These are phyloP conservation scores for Phalaenopsis aphrodite DNA, from an alignment of 106 monocot species.

Conservation along the genomic window DNA sequence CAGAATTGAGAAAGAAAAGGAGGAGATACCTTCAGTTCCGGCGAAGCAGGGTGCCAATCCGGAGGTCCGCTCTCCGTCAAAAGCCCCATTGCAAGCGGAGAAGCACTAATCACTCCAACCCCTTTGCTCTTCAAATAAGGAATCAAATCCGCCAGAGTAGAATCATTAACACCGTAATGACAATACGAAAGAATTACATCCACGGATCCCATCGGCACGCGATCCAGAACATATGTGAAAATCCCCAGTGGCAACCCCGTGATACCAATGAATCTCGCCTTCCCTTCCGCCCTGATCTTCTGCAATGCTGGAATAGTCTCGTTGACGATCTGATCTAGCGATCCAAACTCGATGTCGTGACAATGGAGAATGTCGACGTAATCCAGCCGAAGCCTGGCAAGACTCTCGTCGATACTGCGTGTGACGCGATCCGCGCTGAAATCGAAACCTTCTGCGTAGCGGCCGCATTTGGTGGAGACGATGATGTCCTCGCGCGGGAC, in stretches of 20 bases:
- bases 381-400: conserved; percentile 54
- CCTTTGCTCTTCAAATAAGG: conserved; percentile 83
- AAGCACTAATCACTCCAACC: conserved; percentile 74
- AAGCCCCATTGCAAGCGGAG: conserved; percentile 82
- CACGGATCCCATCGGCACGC: conserved; percentile 53
- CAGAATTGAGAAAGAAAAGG: background rate
- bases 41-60: conserved; percentile 75
- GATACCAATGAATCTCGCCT: conserved; percentile 71
- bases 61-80: conserved; percentile 80
- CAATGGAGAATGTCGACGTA: conserved; percentile 94
- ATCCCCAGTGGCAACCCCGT: conserved; percentile 62
- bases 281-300: conserved; percentile 57
- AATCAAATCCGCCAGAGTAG: conserved; percentile 48
- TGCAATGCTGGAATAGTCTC: conserved; percentile 89
- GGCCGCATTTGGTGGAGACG: conserved; percentile 81
- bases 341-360: conserved; percentile 88
- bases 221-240: conserved; percentile 73
- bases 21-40: conserved; percentile 64
- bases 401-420: conserved; percentile 79
- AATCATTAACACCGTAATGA: conserved; percentile 72
- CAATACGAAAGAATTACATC: conserved; percentile 91
- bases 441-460: conserved; percentile 65
- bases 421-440: conserved; percentile 80
- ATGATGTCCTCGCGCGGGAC: conserved; percentile 43
- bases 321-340: conserved; percentile 84